These are phyloP conservation scores for Setomelanomma holmii DNA, from an alignment of 2,329 filamentous ascomycete genomes.

Conservation along the genomic window DNA sequence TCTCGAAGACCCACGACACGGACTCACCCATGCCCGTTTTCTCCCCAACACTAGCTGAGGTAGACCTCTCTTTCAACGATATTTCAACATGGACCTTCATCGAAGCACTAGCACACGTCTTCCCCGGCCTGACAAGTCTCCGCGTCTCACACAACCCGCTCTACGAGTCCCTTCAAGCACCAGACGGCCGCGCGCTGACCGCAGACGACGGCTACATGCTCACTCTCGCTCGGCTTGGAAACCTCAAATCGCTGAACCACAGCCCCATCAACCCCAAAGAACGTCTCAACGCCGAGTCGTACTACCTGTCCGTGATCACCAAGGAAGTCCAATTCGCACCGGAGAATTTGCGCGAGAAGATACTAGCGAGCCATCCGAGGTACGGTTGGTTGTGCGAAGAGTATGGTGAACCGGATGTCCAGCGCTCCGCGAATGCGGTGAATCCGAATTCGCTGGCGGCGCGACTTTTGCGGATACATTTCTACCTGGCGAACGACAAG, in stretches of 20 bases:
- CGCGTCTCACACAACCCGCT: conserved; percentile 88
- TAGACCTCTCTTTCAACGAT: conserved; percentile 56
- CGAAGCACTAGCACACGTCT: conserved; percentile 68
- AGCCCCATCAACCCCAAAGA: conserved; percentile 73
- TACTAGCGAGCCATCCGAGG: conserved; percentile 72
- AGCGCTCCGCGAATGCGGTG: conserved; percentile 54
- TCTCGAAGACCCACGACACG: conserved; percentile 54
- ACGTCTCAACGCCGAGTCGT: conserved; percentile 86
- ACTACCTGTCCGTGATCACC: conserved; percentile 86
- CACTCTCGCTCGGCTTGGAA: conserved; percentile 75
- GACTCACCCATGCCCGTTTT: conserved; percentile 29
- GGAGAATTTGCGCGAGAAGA: conserved; percentile 58
- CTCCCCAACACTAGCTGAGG: conserved; percentile 42
- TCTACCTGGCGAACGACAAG: conserved; percentile 50
- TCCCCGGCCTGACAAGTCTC: conserved; percentile 77
- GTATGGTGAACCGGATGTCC: conserved; percentile 75
- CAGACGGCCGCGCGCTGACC: conserved; percentile 54
- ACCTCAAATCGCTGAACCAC: conserved; percentile 75
- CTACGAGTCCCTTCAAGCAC: conserved; percentile 64
- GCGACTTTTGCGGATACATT: conserved; percentile 69
- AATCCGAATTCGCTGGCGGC: conserved; percentile 85
- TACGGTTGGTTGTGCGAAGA: conserved; percentile 76
- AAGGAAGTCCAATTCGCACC: conserved; percentile 72
- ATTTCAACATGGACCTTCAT: conserved; percentile 73
- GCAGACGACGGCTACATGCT: conserved; percentile 90